These are phyloP conservation scores for Ochromonas danica DNA, from an alignment of 108 stramenopile genomes.

Conservation along the genomic window DNA sequence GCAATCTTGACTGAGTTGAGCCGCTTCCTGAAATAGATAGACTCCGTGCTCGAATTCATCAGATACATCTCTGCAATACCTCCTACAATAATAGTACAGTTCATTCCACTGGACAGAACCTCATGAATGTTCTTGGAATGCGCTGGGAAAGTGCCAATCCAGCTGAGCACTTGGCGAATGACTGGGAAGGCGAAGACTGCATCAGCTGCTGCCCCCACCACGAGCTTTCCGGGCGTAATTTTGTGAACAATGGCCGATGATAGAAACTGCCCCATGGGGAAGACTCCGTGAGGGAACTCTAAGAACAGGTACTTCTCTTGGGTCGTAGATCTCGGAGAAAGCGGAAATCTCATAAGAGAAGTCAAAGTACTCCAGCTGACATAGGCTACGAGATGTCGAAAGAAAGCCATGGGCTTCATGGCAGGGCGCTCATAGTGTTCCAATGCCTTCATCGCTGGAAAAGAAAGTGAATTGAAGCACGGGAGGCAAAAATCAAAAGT, in stretches of 20 bases:
- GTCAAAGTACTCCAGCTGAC: slow-evolving; percentile 3
- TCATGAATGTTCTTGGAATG: slow-evolving; percentile 20
- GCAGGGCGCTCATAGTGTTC: too few species aligned
- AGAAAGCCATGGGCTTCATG: slow-evolving; percentile 1
- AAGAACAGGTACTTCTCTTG: slow-evolving; percentile 52
- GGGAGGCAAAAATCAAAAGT: too few species aligned
- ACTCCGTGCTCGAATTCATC: slow-evolving; percentile 41
- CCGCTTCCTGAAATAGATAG: slow-evolving; percentile 46
- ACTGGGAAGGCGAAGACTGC: slow-evolving; percentile 26
- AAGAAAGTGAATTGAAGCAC: too few species aligned
- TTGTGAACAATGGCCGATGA: slow-evolving; percentile 12
- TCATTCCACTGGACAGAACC: slow-evolving; percentile 6
- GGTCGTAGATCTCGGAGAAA: slow-evolving; percentile 37
- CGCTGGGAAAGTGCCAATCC: slow-evolving; percentile 33
- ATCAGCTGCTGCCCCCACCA: slow-evolving; percentile 26
- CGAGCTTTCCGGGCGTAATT: neutral
- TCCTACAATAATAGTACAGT: slow-evolving; percentile 42
- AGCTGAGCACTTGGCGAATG: slow-evolving; percentile 21
- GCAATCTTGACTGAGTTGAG: slow-evolving; percentile 44
- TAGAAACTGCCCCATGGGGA: slow-evolving; percentile 20
- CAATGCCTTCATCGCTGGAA: too few species aligned
- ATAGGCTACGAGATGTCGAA: neutral
- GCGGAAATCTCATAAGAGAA: slow-evolving; percentile 22
- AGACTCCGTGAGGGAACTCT: slow-evolving; percentile 50
- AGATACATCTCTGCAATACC: slow-evolving; percentile 57